Evolutionary conservation across 257 asterid species (phyloP).

Genomic region (Salvia hispanica): DNA sequence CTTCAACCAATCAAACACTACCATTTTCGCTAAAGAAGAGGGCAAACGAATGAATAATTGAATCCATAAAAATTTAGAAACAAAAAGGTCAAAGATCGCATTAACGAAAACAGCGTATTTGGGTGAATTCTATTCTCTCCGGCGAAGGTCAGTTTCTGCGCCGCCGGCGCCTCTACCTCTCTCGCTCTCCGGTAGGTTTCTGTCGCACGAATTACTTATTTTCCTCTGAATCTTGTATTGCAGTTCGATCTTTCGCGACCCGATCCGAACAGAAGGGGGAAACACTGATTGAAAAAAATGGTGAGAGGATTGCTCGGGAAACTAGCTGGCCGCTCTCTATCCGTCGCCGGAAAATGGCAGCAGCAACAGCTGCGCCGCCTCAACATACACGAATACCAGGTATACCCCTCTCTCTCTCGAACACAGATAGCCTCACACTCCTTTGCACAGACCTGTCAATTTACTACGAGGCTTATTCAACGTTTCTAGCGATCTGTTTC

Average conservation of each 20-base stretch:
- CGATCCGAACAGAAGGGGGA: background rate
- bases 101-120: background rate
- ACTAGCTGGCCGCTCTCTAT: slow-evolving; percentile 73
- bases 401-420: slow-evolving; percentile 2
- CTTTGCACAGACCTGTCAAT: background rate
- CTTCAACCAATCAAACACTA: too few relatives aligned
- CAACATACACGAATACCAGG: slow-evolving; percentile 98
- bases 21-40: too few relatives aligned
- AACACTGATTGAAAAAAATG: slow-evolving; percentile 38
- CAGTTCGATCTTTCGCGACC: background rate
- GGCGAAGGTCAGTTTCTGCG: slow-evolving; percentile 34
- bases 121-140: slow-evolving; percentile 22
- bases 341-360: slow-evolving; percentile 97
- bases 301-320: slow-evolving; percentile 80
- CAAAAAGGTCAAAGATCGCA: slow-evolving; percentile 17
- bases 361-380: slow-evolving; percentile 99
- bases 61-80: background rate
- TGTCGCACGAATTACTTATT: background rate
- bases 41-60: background rate
- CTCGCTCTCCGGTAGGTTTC: slow-evolving; percentile 28
- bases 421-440: too few relatives aligned
- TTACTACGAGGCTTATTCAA: background rate
- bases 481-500: slow-evolving; percentile 31
- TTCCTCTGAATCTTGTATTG: slow-evolving; percentile 25
- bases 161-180: slow-evolving; percentile 28